Percentiles rank a stretch among this genome's conserved stretches.
Conservation (phyloP, 768 basidiomycete genomes). For the Macrolepiota albuminosa region DNA sequence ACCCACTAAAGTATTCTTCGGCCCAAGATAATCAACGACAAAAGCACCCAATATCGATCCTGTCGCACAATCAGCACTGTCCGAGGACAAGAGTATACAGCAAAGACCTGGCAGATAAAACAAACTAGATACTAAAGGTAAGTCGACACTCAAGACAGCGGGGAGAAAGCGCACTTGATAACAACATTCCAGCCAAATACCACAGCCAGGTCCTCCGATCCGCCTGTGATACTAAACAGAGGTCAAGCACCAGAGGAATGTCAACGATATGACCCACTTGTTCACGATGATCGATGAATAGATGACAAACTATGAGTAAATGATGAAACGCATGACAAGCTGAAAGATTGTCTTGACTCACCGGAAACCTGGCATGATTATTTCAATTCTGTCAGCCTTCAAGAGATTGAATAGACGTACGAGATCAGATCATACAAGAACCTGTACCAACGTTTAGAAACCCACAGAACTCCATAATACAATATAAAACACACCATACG, state of each 20-base stretch:
- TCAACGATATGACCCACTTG: slow-evolving; percentile 32
- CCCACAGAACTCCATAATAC: not conserved
- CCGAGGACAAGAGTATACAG: not conserved
- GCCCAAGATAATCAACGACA: slow-evolving; percentile 67
- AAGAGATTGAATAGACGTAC: slow-evolving; percentile 29
- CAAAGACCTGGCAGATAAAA: slow-evolving; percentile 38
- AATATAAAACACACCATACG: slow-evolving; percentile 49
- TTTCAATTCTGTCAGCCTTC: not conserved
- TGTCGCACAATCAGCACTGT: slow-evolving; percentile 35
- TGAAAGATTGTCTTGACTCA: slow-evolving; percentile 26
- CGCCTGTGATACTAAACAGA: slow-evolving; percentile 50
- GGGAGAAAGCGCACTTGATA: slow-evolving; percentile 54
- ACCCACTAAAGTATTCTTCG: slow-evolving; percentile 65
- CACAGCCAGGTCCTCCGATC: slow-evolving; percentile 43
- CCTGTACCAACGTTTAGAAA: slow-evolving; percentile 21
- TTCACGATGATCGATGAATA: slow-evolving; percentile 74
- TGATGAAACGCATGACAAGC: not conserved
- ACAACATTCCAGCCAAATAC: slow-evolving; percentile 83
- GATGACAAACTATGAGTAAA: slow-evolving; percentile 54
- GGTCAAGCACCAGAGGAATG: too few relatives aligned
- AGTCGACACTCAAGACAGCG: not conserved
- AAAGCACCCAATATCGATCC: slow-evolving; percentile 74
- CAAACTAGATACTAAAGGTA: slow-evolving; percentile 18
- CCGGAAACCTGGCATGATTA: slow-evolving; percentile 46
- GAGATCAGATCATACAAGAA: slow-evolving; percentile 81